A percentile compares a stretch with the other conserved stretches of the same genome.
These are phyloP conservation scores for Diaporthe nobilis DNA, from an alignment of 2,329 filamentous ascomycete species.

Conservation along the genomic window DNA sequence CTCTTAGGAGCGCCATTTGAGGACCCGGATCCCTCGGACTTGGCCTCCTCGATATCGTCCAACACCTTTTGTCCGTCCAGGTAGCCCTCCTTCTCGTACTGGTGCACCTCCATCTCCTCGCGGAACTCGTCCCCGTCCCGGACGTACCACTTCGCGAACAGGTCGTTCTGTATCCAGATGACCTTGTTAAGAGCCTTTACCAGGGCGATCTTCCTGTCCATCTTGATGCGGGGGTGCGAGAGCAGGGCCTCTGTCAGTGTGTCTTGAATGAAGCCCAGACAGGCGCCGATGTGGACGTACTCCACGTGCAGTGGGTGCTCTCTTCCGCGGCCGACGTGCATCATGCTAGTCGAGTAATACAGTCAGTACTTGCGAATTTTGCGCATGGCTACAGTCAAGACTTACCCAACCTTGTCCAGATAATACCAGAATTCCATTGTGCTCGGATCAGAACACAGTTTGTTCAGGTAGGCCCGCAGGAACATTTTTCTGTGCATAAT, in stretches of 20 bases:
- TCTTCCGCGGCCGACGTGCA: constrained; percentile 84
- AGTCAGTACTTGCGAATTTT: background rate
- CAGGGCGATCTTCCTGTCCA: constrained; percentile 79
- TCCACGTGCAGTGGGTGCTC: constrained; percentile 82
- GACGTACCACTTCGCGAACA: constrained; percentile 88
- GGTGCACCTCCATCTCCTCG: constrained; percentile 60
- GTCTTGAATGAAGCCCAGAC: constrained; percentile 82
- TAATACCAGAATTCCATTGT: constrained; percentile 88
- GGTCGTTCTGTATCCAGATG: constrained; percentile 90
- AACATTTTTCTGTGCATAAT: constrained; percentile 86
- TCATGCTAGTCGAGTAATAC: constrained; percentile 65
- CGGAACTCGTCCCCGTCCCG: constrained; percentile 75
- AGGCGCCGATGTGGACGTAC: constrained; percentile 82
- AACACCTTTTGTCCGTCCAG: constrained; percentile 74
- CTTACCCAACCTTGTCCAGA: constrained; percentile 83
- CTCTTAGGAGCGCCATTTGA: constrained; percentile 39
- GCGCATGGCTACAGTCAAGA: constrained; percentile 34
- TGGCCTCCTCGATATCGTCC: constrained; percentile 54
- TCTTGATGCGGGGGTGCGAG: constrained; percentile 75
- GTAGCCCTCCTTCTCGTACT: constrained; percentile 74
- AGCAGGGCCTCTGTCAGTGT: constrained; percentile 83
- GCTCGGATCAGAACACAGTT: constrained; percentile 81
- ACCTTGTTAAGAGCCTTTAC: constrained; percentile 84
- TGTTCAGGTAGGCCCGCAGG: constrained; percentile 79
- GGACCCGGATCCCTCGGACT: background rate